Percentiles rank a stretch among this genome's conserved stretches.
Conservation (phyloP, 108 stramenopile genomes). For the Fistulifera solaris region DNA sequence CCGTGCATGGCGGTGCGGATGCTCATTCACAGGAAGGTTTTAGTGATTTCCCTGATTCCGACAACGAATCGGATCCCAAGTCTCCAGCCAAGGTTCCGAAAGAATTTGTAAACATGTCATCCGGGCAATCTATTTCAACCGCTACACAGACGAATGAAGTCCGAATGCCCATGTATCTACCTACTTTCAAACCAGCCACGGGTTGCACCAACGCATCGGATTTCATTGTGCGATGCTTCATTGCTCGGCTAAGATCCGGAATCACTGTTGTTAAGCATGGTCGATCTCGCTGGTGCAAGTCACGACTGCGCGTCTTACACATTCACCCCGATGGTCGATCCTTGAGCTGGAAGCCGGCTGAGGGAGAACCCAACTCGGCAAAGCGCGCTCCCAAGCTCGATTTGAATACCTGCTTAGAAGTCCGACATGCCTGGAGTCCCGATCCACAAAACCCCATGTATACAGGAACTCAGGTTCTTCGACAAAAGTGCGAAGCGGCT, state of each 20-base stretch:
- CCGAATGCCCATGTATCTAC: slow-evolving; percentile 79
- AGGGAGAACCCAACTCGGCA: slow-evolving; percentile 64
- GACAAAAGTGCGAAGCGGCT: slow-evolving; percentile 86
- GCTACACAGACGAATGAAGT: slow-evolving; percentile 85
- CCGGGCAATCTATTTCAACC: slow-evolving; percentile 56
- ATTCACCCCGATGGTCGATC: slow-evolving; percentile 81
- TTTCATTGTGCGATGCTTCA: slow-evolving; percentile 89
- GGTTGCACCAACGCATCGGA: slow-evolving; percentile 89
- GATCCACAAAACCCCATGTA: slow-evolving; percentile 87
- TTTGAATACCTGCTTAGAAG: slow-evolving; percentile 69
- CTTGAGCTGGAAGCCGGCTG: slow-evolving; percentile 79
- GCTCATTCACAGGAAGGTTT: slow-evolving; percentile 4
- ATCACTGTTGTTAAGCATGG: slow-evolving; percentile 89
- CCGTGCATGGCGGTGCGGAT: slow-evolving; percentile 2
- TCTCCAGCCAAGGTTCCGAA: slow-evolving; percentile 2
- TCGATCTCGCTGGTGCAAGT: slow-evolving; percentile 81
- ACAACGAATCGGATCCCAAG: not conserved
- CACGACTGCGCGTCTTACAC: slow-evolving; percentile 72
- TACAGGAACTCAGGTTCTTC: slow-evolving; percentile 77
- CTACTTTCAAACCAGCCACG: slow-evolving; percentile 84
- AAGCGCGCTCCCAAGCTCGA: slow-evolving; percentile 82
- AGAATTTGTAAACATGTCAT: slow-evolving; percentile 24
- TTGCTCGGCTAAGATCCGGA: slow-evolving; percentile 68
- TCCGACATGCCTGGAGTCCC: slow-evolving; percentile 84
- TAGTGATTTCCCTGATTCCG: slow-evolving; percentile 5